phyloP scores from a whole-genome alignment of 1,284 basidiomycete species.

The Agroathelia rolfsii region DNA sequence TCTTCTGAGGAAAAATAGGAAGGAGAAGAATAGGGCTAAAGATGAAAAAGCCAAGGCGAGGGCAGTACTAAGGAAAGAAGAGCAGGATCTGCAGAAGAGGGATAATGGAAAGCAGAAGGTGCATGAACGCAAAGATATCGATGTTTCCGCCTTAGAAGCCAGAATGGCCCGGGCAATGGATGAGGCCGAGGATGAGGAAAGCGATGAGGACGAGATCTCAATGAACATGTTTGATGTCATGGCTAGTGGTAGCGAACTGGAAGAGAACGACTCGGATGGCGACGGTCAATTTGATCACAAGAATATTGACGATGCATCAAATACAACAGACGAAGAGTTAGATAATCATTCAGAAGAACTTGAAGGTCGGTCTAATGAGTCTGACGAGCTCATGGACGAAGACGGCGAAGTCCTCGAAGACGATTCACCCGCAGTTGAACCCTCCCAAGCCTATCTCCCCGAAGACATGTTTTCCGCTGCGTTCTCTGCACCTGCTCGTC shows the following conservation, averaged over 20 bases:
- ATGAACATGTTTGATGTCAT: conserved; percentile 12
- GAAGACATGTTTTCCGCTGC: conserved; percentile 40
- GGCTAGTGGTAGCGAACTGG: conserved; percentile 11
- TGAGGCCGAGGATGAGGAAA: conserved; percentile 7
- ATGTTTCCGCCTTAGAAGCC: conserved; percentile 14
- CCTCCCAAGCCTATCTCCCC: conserved; percentile 28
- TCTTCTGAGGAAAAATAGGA: conserved; percentile 27
- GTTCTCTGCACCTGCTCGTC: conserved; percentile 22
- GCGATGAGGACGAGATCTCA: conserved; percentile 8
- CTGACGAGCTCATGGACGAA: conserved; percentile 1
- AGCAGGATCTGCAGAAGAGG: conserved; percentile 5
- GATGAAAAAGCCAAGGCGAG: conserved; percentile 38
- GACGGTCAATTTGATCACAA: conserved; percentile 7
- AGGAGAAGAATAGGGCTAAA: conserved; percentile 29
- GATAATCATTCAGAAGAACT: too few relatives aligned
- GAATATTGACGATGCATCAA: conserved; percentile 12
- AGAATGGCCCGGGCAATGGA: conserved; percentile 32
- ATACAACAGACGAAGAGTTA: too few relatives aligned
- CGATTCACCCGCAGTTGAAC: background rate
- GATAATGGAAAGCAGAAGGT: conserved; percentile 12
- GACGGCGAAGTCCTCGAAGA: conserved; percentile 10
- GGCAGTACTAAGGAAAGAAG: conserved; percentile 24
- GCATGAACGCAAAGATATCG: conserved; percentile 8
- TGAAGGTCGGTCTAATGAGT: too few relatives aligned
- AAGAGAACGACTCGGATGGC: conserved; percentile 12